Evolutionary conservation across 352 stramenopile genomes (phyloP).

Genomic region (Pythium sukuiense): DNA sequence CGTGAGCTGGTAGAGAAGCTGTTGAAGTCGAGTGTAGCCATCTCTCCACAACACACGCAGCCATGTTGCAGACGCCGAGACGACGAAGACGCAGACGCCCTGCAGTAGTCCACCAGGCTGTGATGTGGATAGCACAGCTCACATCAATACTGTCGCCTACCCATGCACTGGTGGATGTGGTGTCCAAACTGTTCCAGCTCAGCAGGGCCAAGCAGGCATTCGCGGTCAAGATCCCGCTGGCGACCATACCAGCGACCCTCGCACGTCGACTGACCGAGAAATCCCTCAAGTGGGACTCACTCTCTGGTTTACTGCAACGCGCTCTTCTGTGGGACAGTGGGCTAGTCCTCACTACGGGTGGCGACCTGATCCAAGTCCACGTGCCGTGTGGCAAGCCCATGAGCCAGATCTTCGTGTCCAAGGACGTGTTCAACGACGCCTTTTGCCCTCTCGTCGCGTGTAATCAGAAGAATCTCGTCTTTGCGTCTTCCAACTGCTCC

Average conservation of each 20-base stretch:
- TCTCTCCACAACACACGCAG: neutral
- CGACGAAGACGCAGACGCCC: neutral
- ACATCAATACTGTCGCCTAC: neutral
- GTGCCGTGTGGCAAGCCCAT: constrained; percentile 51
- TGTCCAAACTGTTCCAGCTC: constrained; percentile 22
- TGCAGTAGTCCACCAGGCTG: neutral
- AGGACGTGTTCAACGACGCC: constrained; percentile 34
- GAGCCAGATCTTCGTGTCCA: constrained; percentile 41
- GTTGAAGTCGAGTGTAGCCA: constrained; percentile 6
- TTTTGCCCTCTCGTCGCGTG: constrained; percentile 28
- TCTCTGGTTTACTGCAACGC: constrained; percentile 49
- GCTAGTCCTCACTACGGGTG: constrained; percentile 38
- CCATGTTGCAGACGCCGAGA: neutral
- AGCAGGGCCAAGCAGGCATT: neutral
- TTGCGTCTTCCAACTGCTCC: constrained; percentile 36
- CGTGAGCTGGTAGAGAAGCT: neutral
- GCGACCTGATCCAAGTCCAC: constrained; percentile 44
- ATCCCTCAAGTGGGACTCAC: constrained; percentile 9
- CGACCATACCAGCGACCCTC: constrained; percentile 15
- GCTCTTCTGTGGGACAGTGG: constrained; percentile 57
- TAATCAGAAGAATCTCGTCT: constrained; percentile 34
- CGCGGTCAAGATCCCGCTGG: constrained; percentile 14
- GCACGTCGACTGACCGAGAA: constrained; percentile 12
- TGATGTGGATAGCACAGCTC: neutral
- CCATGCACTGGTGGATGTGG: constrained; percentile 23